Base-by-base conservation (phyloP, 1,139 yeast species). In the Scheffersomyces segobiensis region DNA sequence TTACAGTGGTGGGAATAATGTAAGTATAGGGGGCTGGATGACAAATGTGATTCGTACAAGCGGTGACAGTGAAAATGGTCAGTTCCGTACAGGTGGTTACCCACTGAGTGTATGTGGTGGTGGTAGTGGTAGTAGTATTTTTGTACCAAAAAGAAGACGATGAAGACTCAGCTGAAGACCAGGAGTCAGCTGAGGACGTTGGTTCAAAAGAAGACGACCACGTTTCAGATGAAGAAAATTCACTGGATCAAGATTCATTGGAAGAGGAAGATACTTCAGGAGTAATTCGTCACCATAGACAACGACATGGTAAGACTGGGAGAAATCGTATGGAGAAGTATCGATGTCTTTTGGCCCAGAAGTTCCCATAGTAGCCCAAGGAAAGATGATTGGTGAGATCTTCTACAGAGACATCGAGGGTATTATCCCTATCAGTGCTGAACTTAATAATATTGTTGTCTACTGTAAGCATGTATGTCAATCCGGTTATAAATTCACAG, bases 41-140 rank as follows among this genome's bases (percentile, higher is more conserved):
- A 51, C 68, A 65, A 55, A 51, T 55, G 54, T 57, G 6, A 46
- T 60, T 59, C 8, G 56, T 21, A 42, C 68, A 65, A 52, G 55
- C 62, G 62, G 66, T 63, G 61, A 65, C 53, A 60, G 65, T 62
- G 53, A 65, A 50, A 48, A 58, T 59, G 53, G 68, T 65, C 54
- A 65, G 54, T 53, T 52, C 65, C 50, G 66, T 67, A 59, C 68
- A 65, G 67, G 62, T 63, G 60, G 67, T 66, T 60, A 63, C 59
- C 66, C 59, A 65, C 55, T 62, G 65, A 47, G 68, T 65, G 56
- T 61, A 63, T 54, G 67, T 65, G 46, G 60, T 55, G 51, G 59
- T 62, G 21, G 61, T 59, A 61, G 67, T 63, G 57, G 61, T 59
- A 52, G 67, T 64, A 22, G 50, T 60, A 62, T 54, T 54, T 21